Evolutionary conservation across 495 filamentous ascomycete genomes (phyloP), one percentile per base, ranked within the genome.

Genomic region (Talaromyces nanjingensis): DNA sequence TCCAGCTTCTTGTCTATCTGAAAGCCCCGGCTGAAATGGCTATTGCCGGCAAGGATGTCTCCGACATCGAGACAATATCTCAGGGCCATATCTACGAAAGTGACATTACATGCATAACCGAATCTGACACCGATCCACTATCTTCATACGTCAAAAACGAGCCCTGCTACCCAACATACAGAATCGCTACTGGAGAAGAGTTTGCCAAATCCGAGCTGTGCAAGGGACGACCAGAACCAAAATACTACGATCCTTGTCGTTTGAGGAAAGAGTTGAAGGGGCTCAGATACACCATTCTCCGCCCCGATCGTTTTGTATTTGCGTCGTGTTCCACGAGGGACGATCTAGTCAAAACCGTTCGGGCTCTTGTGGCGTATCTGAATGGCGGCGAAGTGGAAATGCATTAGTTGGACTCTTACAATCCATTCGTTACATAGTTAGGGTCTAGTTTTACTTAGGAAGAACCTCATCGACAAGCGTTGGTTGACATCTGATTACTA

Each of bases 291-390:
- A 65, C 69, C 3, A 60, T 72, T 33, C 42, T 72, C 16, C 65
- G 70, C 20, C 67, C 66, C 1, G 72, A 74, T 49, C 67, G 72
- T 2, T 72, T 72, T 60, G 63, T 71, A 12, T 74, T 67, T 65
- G 72, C 66, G 20, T 59, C 63, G n/a, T 71, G 67, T 61, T 57
- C 62, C n/a, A 65, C 7, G 16, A 49, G 11, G 12, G 54, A 64
- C 11, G 66, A 72, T 22, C 61, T 70, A 6, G 20, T 57, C 20
- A 58, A 24, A 11, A 65, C 24, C 59, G 53, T 61, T 22, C 18
- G n/a, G 16, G 18, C 6, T 39, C 4, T 60, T 1, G 34, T 16
- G 20, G 6, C 57, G 58, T 60, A 60, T 60, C 24, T 60, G 16
- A 60, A n/a, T 34, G 18, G 56, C 27, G 29, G 56, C 18, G 12